Evolutionary conservation across 2,329 filamentous ascomycete genomes (phyloP), one percentile per base, ranked within the genome.

Genomic region (Hymenoscyphus fraxineus): DNA sequence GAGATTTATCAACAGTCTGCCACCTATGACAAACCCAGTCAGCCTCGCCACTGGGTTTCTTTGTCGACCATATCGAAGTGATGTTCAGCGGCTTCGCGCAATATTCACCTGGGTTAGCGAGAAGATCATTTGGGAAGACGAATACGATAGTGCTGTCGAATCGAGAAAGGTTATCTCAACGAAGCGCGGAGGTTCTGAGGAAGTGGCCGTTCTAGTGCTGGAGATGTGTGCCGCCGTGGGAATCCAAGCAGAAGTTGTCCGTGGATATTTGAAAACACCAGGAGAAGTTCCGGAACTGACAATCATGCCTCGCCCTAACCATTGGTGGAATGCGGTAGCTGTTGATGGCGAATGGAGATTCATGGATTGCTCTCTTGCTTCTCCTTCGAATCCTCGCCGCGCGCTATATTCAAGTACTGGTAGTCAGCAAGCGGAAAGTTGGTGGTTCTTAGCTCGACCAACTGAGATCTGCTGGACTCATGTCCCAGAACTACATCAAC

Each of bases 21-120:
- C 94, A 0, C 87, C 91, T 0, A 90, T 89, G 78, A 92, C 90
- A 0, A 97, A 91, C 16, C 88, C 94, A 0, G 85, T 89, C 32
- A 91, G 89, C 38, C 81, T 99, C 16, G 93, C 95, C 0, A 95
- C 95, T 64, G 92, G 89, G 0, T 97, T 97, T 74, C 88, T 99
- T 12, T 99, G 96, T 74, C 87, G 95, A 35, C 96, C 95, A 0
- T 97, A 97, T 76, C 85, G 93, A 65, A 97, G 92, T 76, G 94
- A 98, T 72, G 92, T 97, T 0, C 95, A 99, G 76, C 86, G 93
- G 41, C 79, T 99, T 32, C 86, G 96, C 31, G 94, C 95, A 16
- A 98, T 99, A 67, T 99, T 98, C 73, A 97, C 91, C 1, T 99
- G 94, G 94, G 92, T 96, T 5, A 86, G 92, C n/a, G 95, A 99